phyloP scores from a whole-genome alignment of 306 rosid genomes.

The Prunus mume region DNA sequence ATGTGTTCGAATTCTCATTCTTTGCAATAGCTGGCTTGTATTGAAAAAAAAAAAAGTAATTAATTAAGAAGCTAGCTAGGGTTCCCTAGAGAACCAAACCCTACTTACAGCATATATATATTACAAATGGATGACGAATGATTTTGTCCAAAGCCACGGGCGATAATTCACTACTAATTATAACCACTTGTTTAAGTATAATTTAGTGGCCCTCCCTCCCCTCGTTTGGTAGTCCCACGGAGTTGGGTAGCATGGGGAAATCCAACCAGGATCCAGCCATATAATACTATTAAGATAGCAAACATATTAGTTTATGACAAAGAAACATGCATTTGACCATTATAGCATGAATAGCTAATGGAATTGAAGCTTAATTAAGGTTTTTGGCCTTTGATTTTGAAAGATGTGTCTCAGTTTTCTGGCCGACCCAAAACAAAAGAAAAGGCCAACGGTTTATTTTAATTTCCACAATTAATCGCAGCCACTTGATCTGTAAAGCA shows the following conservation, averaged over 20 bases:
- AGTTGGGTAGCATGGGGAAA: too few species aligned
- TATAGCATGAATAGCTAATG: background rate
- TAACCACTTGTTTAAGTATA: background rate
- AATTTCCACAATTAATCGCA: background rate
- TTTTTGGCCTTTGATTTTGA: background rate
- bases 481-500: background rate
- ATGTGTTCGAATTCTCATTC: too few species aligned
- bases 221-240: background rate
- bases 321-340: background rate
- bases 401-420: background rate
- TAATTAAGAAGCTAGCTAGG: background rate
- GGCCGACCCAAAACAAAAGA: background rate
- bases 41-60: background rate
- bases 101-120: background rate
- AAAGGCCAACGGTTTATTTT: background rate
- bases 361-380: background rate
- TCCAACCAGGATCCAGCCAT: background rate
- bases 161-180: background rate
- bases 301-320: background rate
- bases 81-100: background rate
- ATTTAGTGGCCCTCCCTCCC: background rate
- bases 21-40: rapidly evolving
- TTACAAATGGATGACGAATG: background rate
- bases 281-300: background rate
- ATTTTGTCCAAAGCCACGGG: background rate